phyloP scores from a whole-genome alignment of 768 basidiomycete genomes.

The Chlorophyllum brunneum region DNA sequence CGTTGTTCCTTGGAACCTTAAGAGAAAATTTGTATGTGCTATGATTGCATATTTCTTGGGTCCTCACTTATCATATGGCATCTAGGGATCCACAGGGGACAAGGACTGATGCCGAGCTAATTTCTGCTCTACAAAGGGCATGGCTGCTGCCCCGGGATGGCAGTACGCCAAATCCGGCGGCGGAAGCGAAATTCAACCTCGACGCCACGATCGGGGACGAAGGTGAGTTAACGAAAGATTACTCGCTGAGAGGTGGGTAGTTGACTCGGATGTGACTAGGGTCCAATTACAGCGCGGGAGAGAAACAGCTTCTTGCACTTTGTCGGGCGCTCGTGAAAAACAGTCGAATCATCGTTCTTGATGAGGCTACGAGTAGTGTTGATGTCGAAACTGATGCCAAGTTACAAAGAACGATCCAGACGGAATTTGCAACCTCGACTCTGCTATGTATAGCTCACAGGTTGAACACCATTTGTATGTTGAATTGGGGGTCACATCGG shows the following conservation, averaged over 20 bases:
- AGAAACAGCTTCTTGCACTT: slow-evolving; percentile 52
- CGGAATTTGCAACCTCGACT: slow-evolving; percentile 51
- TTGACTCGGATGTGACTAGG: slow-evolving; percentile 24
- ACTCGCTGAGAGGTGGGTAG: background rate
- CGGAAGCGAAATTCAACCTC: slow-evolving; percentile 67
- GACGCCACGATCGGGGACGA: slow-evolving; percentile 53
- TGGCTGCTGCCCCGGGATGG: slow-evolving; percentile 56
- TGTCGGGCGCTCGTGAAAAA: slow-evolving; percentile 59
- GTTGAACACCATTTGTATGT: slow-evolving; percentile 46
- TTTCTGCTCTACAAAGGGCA: slow-evolving; percentile 56
- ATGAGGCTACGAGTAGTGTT: slow-evolving; percentile 62
- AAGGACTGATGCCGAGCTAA: slow-evolving; percentile 56
- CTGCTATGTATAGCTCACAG: slow-evolving; percentile 50
- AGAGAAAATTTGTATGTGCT: slow-evolving; percentile 38
- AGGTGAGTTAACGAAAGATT: slow-evolving; percentile 3
- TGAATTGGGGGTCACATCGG: background rate
- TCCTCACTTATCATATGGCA: background rate
- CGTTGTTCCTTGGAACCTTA: slow-evolving; percentile 48
- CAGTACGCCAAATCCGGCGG: slow-evolving; percentile 31
- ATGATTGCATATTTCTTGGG: slow-evolving; percentile 16
- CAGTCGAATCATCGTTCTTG: slow-evolving; percentile 55
- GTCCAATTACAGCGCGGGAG: slow-evolving; percentile 54
- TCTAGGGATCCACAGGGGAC: slow-evolving; percentile 27
- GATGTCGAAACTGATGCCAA: slow-evolving; percentile 63
- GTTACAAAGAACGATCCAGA: slow-evolving; percentile 60